Evolutionary conservation across 257 asterid species (phyloP), one percentile per base, ranked within the genome.

Genomic region (Solanum paucissectum): DNA sequence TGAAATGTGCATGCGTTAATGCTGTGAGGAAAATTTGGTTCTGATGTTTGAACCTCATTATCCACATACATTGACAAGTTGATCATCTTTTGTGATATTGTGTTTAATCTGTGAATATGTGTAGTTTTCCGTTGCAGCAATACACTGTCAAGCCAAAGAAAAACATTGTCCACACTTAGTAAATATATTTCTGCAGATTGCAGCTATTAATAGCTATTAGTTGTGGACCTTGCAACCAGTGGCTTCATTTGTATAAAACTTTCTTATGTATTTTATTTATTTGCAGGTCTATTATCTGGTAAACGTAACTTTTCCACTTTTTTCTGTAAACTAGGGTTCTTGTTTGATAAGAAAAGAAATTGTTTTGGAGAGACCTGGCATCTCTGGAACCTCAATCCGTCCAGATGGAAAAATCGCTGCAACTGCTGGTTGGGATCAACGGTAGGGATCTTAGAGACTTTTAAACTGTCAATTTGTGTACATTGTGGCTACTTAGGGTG

Each of bases 361-460:
- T 27, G 38, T 83, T 66, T 88, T 95, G 95, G 98, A 95, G 91
- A 90, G 98, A 75, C 95, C 93, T 74, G 98, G 99, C 62, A 86
- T 93, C 40, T 94, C 95, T 29, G 97, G 94, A 46, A 89, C 91
- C 79, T 90, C 98, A 20, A 92, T 97, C 62, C 94, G 98, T 66
- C 92, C 95, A 5, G 99, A 97, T 86, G 91, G 93, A 49, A 95
- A 92, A 75, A 93, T 97, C 25, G 89, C 94, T 86, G 98, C 98
- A 23, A 90, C 96, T 72, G 98, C 95, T 88, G 98, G 99, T 13
- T 97, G 99, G 99, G 99, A 97, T 93, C 95, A 95, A 89, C 88
- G 94, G 94, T 92, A 37, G 85, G 91, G 33, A 38, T 12, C 77
- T 23, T 58, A 42, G 84, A 86, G 58, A 72, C 66, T 86, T 40